These are phyloP conservation scores for Phytophthora rubi DNA, from an alignment of 352 stramenopile genomes.

Conservation along the genomic window DNA sequence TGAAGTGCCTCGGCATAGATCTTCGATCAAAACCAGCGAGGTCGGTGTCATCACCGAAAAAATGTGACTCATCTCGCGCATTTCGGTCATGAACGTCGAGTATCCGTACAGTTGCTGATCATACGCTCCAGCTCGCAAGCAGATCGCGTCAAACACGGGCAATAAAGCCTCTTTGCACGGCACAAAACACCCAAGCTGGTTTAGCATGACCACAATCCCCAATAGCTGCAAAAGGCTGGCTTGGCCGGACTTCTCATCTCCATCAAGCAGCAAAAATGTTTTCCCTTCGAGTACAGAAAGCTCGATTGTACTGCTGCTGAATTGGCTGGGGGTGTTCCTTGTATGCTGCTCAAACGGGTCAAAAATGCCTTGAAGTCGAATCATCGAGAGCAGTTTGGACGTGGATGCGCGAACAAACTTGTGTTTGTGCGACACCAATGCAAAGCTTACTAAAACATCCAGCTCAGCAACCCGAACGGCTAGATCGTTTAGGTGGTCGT, in stretches of 20 bases:
- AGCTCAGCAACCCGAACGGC: constrained; percentile 29
- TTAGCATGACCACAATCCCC: constrained; percentile 46
- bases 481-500: constrained; percentile 16
- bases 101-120: constrained; percentile 55
- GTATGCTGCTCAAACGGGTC: constrained; percentile 29
- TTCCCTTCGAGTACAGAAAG: constrained; percentile 18
- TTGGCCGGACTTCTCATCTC: constrained; percentile 4
- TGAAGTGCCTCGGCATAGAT: constrained; percentile 57
- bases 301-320: not conserved
- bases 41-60: constrained; percentile 34
- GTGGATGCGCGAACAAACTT: constrained; percentile 32
- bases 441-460: constrained; percentile 49
- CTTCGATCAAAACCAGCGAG: constrained; percentile 59
- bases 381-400: not conserved
- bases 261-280: constrained; percentile 40
- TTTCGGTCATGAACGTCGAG: constrained; percentile 67
- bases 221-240: constrained; percentile 28
- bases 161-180: constrained; percentile 47
- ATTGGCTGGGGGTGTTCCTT: not conserved
- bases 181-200: constrained; percentile 73
- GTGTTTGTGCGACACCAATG: constrained; percentile 39
- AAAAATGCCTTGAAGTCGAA: constrained; percentile 22
- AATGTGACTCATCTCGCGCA: constrained; percentile 54
- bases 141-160: constrained; percentile 52
- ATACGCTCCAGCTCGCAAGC: constrained; percentile 47